Base-by-base conservation (phyloP, 1,284 basidiomycete genomes). In the Taiwanofungus camphoratus region DNA sequence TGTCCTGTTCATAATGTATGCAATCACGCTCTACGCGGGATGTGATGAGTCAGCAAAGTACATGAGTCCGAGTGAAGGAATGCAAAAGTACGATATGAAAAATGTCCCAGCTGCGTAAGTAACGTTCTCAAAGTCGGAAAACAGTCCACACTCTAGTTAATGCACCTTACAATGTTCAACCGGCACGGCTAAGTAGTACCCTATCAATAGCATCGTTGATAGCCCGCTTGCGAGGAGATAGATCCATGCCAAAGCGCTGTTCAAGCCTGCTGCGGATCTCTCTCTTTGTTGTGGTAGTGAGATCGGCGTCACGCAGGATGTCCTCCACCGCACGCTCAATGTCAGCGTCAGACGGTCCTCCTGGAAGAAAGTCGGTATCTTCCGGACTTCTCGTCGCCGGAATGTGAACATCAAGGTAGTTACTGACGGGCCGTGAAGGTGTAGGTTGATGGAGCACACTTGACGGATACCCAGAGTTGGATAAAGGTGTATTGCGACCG, bases 271-370 rank as follows among this genome's bases (percentile, higher is more conserved):
- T 74, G 37, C 93, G 77, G 42, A 97, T 84, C 53, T 85, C 85
- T 53, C 92, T 82, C 71, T 96, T 96, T 38, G 92, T 95, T 44
- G 95, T 76, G 16, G 79, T 81, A 58, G 92, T 91, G 42, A 96
- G 70, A 65, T 96, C 91, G 0, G 90, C 90, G 18, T 70, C 68
- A 15, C 73, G 73, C 44, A 95, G 70, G 31, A 94, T 74, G 23
- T 79, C 73, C 45, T 83, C 72, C 3, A 94, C 83, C 3, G 79
- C 78, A 7, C 66, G 67, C 48, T 92, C 87, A 12, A 95, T 70
- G 39, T 91, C 87, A 3, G 64, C 64, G 51, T 92, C 85, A 9
- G 68, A 74, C 3, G 79, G 84, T 21, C 63, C 68, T 27, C 68
- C 70, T 26, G 60, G 51, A 31, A 62, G 58, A 31, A 70, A 58